Conservation (phyloP, 192 early-diverging fungal species). For the Jimgerdemannia lactiflua region DNA sequence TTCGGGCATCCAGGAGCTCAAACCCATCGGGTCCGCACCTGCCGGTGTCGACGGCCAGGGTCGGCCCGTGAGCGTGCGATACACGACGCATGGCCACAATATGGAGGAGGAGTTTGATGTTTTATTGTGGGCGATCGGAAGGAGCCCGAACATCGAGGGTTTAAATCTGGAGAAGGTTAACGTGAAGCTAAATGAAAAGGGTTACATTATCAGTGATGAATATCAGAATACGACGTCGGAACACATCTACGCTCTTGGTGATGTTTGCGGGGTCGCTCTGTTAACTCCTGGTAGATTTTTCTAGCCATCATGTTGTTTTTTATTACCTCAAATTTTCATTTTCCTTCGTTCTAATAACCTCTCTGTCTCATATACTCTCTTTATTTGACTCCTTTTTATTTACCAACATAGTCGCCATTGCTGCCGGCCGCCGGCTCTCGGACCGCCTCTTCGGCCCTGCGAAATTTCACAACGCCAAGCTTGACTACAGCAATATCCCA, state of each 20-base stretch:
- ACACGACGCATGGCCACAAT: conserved; percentile 33
- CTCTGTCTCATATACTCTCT: not conserved
- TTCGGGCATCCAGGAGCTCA: conserved; percentile 57
- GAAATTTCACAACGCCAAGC: conserved; percentile 67
- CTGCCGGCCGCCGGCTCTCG: conserved; percentile 85
- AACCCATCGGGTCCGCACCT: conserved; percentile 33
- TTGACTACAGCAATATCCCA: conserved; percentile 94
- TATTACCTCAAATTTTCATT: not conserved
- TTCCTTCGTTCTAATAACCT: not conserved
- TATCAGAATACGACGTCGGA: conserved; percentile 77
- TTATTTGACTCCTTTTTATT: not conserved
- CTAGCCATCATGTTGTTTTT: not conserved
- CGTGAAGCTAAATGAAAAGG: conserved; percentile 60
- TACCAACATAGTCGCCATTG: conserved; percentile 75
- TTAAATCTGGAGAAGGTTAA: conserved; percentile 67
- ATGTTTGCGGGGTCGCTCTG: conserved; percentile 88
- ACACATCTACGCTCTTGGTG: conserved; percentile 88
- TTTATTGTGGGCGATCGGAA: conserved; percentile 91
- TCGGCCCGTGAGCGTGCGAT: conserved; percentile 51
- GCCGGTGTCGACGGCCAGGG: conserved; percentile 33
- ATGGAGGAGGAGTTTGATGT: conserved; percentile 68
- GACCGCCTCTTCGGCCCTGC: conserved; percentile 89
- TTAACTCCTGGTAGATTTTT: conserved; percentile 76
- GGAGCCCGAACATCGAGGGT: conserved; percentile 69
- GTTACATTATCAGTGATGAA: conserved; percentile 81